Base-by-base conservation (phyloP, 495 filamentous ascomycete species). In the Xylaria venustula region DNA sequence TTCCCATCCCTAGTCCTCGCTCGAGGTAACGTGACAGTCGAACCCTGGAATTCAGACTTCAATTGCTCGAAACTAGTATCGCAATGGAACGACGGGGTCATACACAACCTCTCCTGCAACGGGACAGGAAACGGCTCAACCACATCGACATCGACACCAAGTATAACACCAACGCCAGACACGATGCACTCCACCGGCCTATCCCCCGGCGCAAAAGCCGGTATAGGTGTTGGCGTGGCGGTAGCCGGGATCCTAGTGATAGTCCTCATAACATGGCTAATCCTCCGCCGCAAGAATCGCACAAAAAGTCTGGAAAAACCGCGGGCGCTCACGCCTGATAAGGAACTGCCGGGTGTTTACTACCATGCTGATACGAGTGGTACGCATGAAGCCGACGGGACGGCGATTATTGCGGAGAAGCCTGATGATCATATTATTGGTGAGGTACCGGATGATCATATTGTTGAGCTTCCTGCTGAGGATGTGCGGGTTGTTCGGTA, bases 41-140 rank as follows among this genome's bases (percentile, higher is more conserved):
- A 61, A 37, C 14, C 58, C 0, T 54, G 58, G 50, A 55, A 52
- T n/a, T 3, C 4, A 20, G 50, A 61, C 17, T 61, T 61, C 28
- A 61, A 61, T 23, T 61, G 42, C 42, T 54, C 58, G 30, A 55
- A 48, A 20, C 23, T 61, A 11, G 2, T 54, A 20, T 47, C 28
- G 7, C 58, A 61, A 30, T 40, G n/a, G 19, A 15, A 28, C 8
- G 42, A 61, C 40, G 34, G 57, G 2, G 25, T 41, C n/a, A 54
- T 61, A 37, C n/a, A 61, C 26, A 48, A 40, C 19, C 20, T 61
- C 0, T 1, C 19, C 9, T 61, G 58, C 40, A 52, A 61, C 14
- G 58, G 58, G 26, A 61, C 40, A 25, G 41, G 36, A 22, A 61
- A 54, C 30, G 42, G 28, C 14, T 48, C 56, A 32, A 22, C 47